These are phyloP conservation scores for Calonectria fujianensis DNA, from an alignment of 2,329 filamentous ascomycete species.

Conservation along the genomic window DNA sequence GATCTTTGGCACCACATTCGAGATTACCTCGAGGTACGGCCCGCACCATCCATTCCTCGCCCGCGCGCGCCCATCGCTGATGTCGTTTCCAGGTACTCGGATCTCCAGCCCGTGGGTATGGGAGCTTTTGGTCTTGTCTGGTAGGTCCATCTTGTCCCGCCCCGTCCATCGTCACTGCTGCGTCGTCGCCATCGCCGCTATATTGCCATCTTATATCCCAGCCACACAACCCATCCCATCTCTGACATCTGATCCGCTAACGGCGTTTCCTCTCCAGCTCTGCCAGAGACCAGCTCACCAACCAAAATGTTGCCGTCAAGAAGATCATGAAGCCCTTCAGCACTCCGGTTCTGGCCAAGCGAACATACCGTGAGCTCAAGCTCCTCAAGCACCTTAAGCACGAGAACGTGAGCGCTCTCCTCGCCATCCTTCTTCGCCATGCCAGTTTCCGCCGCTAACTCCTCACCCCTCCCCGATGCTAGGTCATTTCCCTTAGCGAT, in stretches of 20 bases:
- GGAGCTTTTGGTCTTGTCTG: constrained; percentile 98
- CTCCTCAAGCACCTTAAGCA: constrained; percentile 96
- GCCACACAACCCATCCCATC: constrained; percentile 15
- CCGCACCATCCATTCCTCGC: constrained; percentile 16
- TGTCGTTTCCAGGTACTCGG: constrained; percentile 83
- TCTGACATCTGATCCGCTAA: constrained; percentile 31
- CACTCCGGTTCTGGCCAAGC: constrained; percentile 97
- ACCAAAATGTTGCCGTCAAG: constrained; percentile 97
- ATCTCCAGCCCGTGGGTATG: constrained; percentile 99
- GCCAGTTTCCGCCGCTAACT: constrained; percentile 32
- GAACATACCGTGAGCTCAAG: constrained; percentile 98
- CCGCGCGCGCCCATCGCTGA: constrained; percentile 39
- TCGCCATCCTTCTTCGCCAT: constrained; percentile 7
- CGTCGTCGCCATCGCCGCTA: constrained; percentile 34
- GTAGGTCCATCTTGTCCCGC: constrained; percentile 70
- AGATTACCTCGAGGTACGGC: constrained; percentile 95
- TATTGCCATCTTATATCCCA: neutral
- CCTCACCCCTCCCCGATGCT: constrained; percentile 36
- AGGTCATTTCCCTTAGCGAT: constrained; percentile 98
- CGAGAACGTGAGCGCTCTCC: constrained; percentile 83
- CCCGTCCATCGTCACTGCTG: neutral
- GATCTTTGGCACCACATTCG: constrained; percentile 99
- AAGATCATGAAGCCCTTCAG: constrained; percentile 99
- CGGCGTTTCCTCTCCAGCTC: constrained; percentile 75
- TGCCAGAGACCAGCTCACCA: constrained; percentile 97